Evolutionary conservation across 495 filamentous ascomycete species (phyloP).

Genomic region (Patellaria atrata): DNA sequence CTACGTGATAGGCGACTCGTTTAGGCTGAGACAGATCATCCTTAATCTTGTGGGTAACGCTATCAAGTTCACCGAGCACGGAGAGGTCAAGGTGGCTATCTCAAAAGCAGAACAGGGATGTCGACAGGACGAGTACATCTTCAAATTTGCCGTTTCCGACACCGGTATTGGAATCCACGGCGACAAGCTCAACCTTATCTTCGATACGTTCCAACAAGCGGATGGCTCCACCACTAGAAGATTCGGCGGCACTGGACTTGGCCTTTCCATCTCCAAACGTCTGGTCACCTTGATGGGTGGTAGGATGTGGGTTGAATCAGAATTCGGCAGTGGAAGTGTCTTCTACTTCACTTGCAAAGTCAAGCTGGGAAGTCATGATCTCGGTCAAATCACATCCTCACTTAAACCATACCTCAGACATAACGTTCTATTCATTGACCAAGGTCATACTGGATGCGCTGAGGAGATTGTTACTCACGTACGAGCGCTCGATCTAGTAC

Average conservation of each 20-base stretch:
- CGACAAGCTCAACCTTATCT: conserved; percentile 95
- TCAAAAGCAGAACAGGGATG: conserved; percentile 57
- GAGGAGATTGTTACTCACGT: conserved; percentile 72
- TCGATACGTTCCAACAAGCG: conserved; percentile 98
- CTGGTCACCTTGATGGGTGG: conserved; percentile 96
- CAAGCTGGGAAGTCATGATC: conserved; percentile 68
- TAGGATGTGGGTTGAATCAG: conserved; percentile 90
- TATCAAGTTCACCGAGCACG: conserved; percentile 95
- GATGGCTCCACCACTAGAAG: conserved; percentile 95
- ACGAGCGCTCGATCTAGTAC: conserved; percentile 60
- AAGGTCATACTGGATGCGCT: conserved; percentile 61
- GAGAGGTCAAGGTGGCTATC: conserved; percentile 91
- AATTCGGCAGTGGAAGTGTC: conserved; percentile 82
- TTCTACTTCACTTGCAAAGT: conserved; percentile 97
- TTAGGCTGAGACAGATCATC: conserved; percentile 91
- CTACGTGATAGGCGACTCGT: conserved; percentile 93
- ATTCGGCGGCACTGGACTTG: conserved; percentile 92
- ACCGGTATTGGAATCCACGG: conserved; percentile 94
- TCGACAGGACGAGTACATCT: conserved; percentile 66
- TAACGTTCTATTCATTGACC: conserved; percentile 91
- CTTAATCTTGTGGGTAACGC: conserved; percentile 69
- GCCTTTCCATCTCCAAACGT: conserved; percentile 90
- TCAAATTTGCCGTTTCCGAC: conserved; percentile 93
- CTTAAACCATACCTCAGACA: conserved; percentile 83
- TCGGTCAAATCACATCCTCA: conserved; percentile 67